Evolutionary conservation across 495 filamentous ascomycete species (phyloP), one percentile per base, ranked within the genome.

Genomic region (Aspergillus affinis): DNA sequence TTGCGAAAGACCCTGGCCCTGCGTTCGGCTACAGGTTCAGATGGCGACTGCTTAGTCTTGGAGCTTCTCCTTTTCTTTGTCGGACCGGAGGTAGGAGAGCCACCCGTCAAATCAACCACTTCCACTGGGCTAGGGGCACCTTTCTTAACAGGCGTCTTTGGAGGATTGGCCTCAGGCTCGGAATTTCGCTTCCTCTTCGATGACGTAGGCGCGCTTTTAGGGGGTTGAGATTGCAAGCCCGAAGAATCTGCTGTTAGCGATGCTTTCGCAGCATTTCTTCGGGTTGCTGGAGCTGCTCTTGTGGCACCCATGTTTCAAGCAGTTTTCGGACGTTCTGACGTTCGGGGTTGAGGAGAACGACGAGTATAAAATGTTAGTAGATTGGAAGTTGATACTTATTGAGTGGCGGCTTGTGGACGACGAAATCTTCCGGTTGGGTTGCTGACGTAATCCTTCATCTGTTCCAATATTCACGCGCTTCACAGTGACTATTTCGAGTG

Each of bases 1-100:
- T 61, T 52, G 26, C 78, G 70, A 58, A 75, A 82, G 32, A 61
- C 66, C 45, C 73, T 70, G 19, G 73, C 57, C 36, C 82, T 69
- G 53, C 71, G 76, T 59, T 84, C 80, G 29, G 55, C 51, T 3
- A 50, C 23, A 17, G 59, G 27, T 41, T 59, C 32, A 29, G 47
- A 55, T 50, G 50, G 23, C 36, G 51, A 53, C 54, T 32, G 50
- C 23, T 62, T 54, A 8, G 13, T 57, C 51, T 70, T 75, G 46
- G 66, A 44, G 17, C 23, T 61, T 58, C 57, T 71, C 51, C 60
- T 64, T 54, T 69, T 69, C 57, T 59, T 68, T 17, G 54, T 48
- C 9, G 55, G 47, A 29, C 18, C 54, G 23, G 48, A 2, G 19
- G 36, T n/a, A 23, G 61, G 59, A 9, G 51, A 55, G 21, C 69